Conservation (phyloP, 169 alveolate genomes). For the Plasmodium ovale region DNA sequence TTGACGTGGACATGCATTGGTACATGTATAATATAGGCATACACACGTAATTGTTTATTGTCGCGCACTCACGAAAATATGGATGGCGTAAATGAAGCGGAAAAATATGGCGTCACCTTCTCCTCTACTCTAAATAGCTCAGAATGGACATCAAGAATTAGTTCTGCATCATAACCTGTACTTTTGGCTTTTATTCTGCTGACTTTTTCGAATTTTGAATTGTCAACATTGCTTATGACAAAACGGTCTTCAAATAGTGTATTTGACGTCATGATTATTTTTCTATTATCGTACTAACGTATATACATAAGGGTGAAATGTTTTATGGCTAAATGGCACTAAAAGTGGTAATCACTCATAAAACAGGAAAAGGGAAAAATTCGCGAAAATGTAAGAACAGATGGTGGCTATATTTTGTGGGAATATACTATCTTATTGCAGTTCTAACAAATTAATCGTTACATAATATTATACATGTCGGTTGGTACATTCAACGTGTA, state of each 20-base stretch:
- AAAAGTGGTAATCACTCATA: too few species aligned
- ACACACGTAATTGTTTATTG: neutral
- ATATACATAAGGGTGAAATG: too few species aligned
- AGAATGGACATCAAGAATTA: constrained; percentile 90
- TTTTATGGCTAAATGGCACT: too few species aligned
- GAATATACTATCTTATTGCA: too few species aligned
- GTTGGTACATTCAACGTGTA: too few species aligned
- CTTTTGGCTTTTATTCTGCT: constrained; percentile 91
- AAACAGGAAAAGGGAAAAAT: too few species aligned
- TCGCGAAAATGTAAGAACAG: too few species aligned
- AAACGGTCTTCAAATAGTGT: constrained; percentile 92
- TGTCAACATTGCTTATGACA: constrained; percentile 89
- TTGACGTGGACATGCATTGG: too few species aligned
- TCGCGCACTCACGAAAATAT: neutral
- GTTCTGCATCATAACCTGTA: constrained; percentile 93
- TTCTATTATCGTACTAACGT: too few species aligned
- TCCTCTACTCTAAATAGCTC: constrained; percentile 90
- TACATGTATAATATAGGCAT: constrained; percentile 74
- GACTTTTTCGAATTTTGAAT: constrained; percentile 92
- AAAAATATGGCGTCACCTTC: constrained; percentile 80
- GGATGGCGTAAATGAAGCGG: neutral
- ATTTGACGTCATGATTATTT: constrained; percentile 58
- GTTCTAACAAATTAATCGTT: too few species aligned
- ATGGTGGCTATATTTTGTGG: too few species aligned
- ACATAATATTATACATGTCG: too few species aligned